Conservation (phyloP, 176 grass and related monocot genomes). For the Carex myosuroides region DNA sequence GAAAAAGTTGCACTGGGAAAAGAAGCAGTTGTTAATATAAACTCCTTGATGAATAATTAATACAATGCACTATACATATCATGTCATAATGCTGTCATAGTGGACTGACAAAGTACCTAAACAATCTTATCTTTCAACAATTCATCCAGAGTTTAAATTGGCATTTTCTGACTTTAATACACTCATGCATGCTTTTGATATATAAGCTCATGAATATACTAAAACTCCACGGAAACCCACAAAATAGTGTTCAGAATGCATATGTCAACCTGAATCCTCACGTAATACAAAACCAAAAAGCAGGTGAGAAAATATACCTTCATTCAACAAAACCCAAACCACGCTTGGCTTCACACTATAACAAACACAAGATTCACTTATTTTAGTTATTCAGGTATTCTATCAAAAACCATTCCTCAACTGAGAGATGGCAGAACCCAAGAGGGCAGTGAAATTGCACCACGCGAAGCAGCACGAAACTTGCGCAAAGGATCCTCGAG, state of each 20-base stretch:
- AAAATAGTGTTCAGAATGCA: too few relatives aligned
- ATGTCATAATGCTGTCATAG: background rate
- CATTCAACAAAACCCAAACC: background rate
- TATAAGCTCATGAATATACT: background rate
- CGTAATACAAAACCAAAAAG: too few relatives aligned
- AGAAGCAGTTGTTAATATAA: background rate
- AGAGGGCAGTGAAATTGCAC: background rate
- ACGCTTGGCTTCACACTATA: background rate
- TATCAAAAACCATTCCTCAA: background rate
- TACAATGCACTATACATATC: background rate
- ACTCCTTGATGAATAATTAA: background rate
- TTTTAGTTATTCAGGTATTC: background rate
- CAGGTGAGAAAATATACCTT: background rate
- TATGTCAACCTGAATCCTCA: too few relatives aligned
- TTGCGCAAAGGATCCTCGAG: background rate
- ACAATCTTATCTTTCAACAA: too few relatives aligned
- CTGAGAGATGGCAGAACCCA: background rate
- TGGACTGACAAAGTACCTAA: background rate
- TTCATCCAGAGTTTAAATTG: too few relatives aligned
- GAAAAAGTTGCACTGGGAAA: background rate
- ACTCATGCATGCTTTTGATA: background rate
- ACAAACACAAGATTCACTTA: background rate
- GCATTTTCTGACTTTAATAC: too few relatives aligned
- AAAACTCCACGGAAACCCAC: too few relatives aligned
- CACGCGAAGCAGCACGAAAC: background rate